Conservation (phyloP, 768 basidiomycete species). For the Auriscalpium microsporum region DNA sequence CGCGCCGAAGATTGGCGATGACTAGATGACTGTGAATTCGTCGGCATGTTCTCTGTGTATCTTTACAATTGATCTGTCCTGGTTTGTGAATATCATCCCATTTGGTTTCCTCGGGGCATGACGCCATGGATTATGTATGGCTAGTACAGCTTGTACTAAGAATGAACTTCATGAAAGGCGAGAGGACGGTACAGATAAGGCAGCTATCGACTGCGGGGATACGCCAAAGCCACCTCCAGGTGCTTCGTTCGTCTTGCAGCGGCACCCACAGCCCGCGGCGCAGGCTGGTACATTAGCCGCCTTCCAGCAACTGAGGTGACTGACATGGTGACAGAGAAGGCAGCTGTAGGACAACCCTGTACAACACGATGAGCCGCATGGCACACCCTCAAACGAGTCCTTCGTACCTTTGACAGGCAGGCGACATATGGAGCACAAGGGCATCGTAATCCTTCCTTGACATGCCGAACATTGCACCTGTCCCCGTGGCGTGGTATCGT, state of each 20-base stretch:
- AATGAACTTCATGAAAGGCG: background rate
- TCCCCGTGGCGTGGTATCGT: conserved; percentile 29
- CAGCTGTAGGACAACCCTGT: conserved; percentile 54
- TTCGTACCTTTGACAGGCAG: conserved; percentile 63
- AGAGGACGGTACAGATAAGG: background rate
- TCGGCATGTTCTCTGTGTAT: too few species aligned
- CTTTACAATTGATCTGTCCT: too few species aligned
- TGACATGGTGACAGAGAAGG: conserved; percentile 52
- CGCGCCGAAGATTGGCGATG: conserved; percentile 91
- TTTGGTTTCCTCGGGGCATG: too few species aligned
- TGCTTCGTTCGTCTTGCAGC: conserved; percentile 25
- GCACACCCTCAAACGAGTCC: background rate
- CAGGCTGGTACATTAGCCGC: conserved; percentile 43
- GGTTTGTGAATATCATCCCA: too few species aligned
- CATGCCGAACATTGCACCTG: conserved; percentile 42
- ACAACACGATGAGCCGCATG: background rate
- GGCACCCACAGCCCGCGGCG: conserved; percentile 63
- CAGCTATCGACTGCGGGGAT: background rate
- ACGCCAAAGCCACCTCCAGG: background rate
- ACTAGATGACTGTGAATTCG: conserved; percentile 26
- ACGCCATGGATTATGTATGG: too few species aligned
- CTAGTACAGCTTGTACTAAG: too few species aligned
- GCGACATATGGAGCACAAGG: conserved; percentile 64
- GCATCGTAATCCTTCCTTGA: conserved; percentile 33
- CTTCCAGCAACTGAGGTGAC: conserved; percentile 60